Evolutionary conservation across 164 flowering plant genomes (phyloP).

Genomic region (Vitis rotundifolia): DNA sequence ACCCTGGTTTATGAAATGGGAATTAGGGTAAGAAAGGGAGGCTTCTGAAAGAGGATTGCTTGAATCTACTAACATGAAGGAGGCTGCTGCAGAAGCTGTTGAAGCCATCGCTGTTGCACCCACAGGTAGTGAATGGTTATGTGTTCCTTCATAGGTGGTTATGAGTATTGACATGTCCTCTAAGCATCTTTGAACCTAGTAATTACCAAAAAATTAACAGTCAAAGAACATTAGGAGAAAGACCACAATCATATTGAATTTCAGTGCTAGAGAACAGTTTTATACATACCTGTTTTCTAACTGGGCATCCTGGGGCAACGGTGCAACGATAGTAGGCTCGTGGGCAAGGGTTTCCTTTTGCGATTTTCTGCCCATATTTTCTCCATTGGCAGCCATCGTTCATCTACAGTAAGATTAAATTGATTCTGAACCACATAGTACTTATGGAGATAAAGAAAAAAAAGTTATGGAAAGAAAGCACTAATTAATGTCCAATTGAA

Average conservation of each 20-base stretch:
- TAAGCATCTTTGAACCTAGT: conserved; percentile 69
- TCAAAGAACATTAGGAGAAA: background rate
- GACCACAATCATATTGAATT: background rate
- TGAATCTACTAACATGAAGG: conserved; percentile 44
- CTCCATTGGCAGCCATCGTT: conserved; percentile 89
- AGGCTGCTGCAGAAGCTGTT: conserved; percentile 43
- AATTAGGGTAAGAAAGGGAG: conserved; percentile 9
- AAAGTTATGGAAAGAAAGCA: background rate
- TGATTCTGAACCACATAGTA: background rate
- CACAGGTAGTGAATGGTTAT: conserved; percentile 75
- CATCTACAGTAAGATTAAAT: conserved; percentile 33
- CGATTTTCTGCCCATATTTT: conserved; percentile 76
- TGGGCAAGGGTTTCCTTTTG: conserved; percentile 82
- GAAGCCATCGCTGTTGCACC: conserved; percentile 78
- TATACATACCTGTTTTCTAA: conserved; percentile 59
- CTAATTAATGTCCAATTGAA: conserved; percentile 3
- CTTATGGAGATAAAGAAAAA: background rate
- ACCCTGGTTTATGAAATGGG: conserved; percentile 9
- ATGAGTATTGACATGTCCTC: conserved; percentile 79
- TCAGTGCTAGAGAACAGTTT: background rate
- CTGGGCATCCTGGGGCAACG: conserved; percentile 73
- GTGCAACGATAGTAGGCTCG: conserved; percentile 84
- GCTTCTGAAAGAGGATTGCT: conserved; percentile 20
- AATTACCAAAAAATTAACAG: background rate
- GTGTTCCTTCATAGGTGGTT: conserved; percentile 78